Evolutionary conservation across 768 basidiomycete species (phyloP), one percentile per base, ranked within the genome.

Genomic region (Pulveroboletus frians): DNA sequence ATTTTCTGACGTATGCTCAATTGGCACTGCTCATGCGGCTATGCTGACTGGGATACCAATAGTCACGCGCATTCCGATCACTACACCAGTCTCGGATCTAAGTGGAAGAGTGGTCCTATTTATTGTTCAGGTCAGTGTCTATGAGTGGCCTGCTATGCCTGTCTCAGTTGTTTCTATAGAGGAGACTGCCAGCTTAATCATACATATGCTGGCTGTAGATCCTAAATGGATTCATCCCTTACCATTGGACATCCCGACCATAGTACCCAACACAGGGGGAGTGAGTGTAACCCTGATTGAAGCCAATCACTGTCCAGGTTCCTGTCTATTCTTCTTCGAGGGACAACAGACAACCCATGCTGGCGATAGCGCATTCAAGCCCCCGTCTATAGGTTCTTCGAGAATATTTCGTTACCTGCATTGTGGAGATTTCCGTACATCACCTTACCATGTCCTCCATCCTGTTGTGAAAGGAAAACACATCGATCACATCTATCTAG

Each of bases 241-340:
- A 3, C 88, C 92, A 1, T 80, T 92, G 78, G 80, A 96, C 65
- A 71, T 72, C 0, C 77, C 91, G 0, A 84, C 81, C 0, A 64
- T 80, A 30, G 76, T 96, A 47, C 91, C 95, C 1, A 70, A 88
- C 56, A 91, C 92, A 0, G 81, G 82, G 23, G 93, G 93, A 2
- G 90, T 97, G 31, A 73, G 71, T 32, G 94, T 97, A 5, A 97
- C 92, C 2, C 79, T 94, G 35, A 92, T 99, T n/a, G 91, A 96
- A 60, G 96, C 95, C 9, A 98, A 99, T 65, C 96, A 98, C 62
- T 97, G 95, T 77, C 96, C 96, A 5, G 96, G 96, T 4, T 96
- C 93, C 2, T 91, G 84, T 50, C 73, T 99, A 21, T 98, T 97
- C 69, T 75, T 95, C 30, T 98, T 93, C 58, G 92, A 97, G 69